phyloP scores from a whole-genome alignment of 345 rosid species.

The Boechera divaricarpa region DNA sequence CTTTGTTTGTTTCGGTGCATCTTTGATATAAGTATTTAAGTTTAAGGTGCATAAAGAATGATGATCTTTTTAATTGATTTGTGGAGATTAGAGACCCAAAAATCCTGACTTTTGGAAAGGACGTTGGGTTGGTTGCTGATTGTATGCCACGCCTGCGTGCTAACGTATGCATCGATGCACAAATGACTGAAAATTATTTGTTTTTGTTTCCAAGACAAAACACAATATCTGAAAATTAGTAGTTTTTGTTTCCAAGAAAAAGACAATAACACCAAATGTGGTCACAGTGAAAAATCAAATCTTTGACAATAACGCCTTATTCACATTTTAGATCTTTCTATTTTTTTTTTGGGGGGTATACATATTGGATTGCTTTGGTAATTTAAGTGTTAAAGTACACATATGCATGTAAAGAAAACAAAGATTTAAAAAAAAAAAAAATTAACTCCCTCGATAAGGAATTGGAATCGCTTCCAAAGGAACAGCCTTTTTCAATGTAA shows the following conservation, averaged over 20 bases:
- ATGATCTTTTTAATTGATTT: not conserved
- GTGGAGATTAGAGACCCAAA: not conserved
- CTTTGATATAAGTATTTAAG: not conserved
- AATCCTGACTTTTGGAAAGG: not conserved
- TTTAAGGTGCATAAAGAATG: not conserved
- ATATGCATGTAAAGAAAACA: not conserved
- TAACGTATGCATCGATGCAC: not conserved
- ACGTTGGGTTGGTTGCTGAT: constrained; percentile 21
- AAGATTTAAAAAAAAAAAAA: not conserved
- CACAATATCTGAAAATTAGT: too few relatives aligned
- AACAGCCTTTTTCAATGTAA: constrained; percentile 62
- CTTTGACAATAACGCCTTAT: not conserved
- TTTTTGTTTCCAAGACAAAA: too few relatives aligned
- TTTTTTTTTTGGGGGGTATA: not conserved
- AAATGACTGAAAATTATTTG: not conserved
- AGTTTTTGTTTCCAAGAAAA: not conserved
- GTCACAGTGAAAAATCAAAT: not conserved
- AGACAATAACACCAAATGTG: not conserved
- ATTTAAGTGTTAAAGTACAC: not conserved
- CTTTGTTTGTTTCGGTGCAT: not conserved
- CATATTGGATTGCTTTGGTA: not conserved
- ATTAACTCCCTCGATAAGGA: constrained; percentile 42
- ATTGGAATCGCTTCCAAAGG: constrained; percentile 67
- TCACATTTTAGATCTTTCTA: not conserved
- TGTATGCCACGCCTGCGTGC: constrained; percentile 2